Conservation (phyloP, 495 filamentous ascomycete genomes). For the Neurospora sp. region DNA sequence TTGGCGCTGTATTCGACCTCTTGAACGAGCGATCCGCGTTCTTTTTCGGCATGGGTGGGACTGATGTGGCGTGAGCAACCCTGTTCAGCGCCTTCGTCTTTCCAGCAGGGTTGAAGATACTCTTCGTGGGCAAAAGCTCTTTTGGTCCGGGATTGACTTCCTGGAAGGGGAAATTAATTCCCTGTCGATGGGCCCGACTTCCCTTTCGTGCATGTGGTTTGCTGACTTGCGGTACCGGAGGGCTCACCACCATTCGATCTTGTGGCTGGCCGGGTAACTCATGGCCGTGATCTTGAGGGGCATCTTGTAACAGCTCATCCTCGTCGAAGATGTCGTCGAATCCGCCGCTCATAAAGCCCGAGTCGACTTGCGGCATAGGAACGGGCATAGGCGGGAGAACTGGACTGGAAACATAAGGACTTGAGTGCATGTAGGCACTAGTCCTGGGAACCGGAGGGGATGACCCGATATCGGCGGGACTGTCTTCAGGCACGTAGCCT, state of each 20-base stretch:
- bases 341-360: conserved; percentile 70
- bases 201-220: conserved; percentile 9
- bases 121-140: conserved; percentile 34
- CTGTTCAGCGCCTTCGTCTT: conserved; percentile 18
- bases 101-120: conserved; percentile 31
- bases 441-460: conserved; percentile 64
- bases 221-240: conserved; percentile 1
- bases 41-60: conserved; percentile 7
- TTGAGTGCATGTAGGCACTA: conserved; percentile 33
- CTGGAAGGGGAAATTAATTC: conserved; percentile 26
- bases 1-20: conserved; percentile 18
- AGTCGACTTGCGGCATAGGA: conserved; percentile 46
- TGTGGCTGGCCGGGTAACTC: conserved; percentile 6
- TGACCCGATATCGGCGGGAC: conserved; percentile 58
- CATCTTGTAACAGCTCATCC: conserved; percentile 16
- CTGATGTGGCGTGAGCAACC: conserved; percentile 1
- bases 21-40: conserved; percentile 11
- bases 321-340: conserved; percentile 49
- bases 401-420: conserved; percentile 60
- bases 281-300: conserved; percentile 10
- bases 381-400: conserved; percentile 51
- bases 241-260: conserved; percentile 4
- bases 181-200: not conserved
- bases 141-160: conserved; percentile 33
- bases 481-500: conserved; percentile 42